Evolutionary conservation across 78 protist species (phyloP).

Genomic region (Thecamonas trahens): DNA sequence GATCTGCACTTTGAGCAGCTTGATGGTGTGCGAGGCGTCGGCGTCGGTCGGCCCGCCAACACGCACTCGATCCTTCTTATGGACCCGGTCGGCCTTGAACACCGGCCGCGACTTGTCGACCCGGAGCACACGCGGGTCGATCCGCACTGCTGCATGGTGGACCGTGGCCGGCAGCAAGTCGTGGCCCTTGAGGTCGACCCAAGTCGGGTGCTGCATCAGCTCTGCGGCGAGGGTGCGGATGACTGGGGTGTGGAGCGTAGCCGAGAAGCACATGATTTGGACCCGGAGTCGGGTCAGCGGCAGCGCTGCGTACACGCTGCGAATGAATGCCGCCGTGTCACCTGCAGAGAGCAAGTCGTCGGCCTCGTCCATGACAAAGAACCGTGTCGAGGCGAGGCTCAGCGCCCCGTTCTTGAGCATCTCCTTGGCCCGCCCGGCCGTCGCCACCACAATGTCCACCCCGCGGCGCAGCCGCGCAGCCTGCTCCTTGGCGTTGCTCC

Average conservation of each 20-base stretch:
- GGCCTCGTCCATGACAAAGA: constrained; percentile 83
- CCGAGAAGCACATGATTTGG: constrained; percentile 64
- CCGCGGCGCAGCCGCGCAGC: neutral
- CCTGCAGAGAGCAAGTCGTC: constrained; percentile 50
- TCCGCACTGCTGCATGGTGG: neutral
- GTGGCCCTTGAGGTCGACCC: constrained; percentile 79
- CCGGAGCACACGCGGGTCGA: neutral
- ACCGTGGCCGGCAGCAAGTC: constrained; percentile 63
- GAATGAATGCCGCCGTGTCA: neutral
- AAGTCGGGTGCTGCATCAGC: constrained; percentile 48
- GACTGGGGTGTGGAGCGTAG: constrained; percentile 70
- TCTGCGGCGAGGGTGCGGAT: constrained; percentile 34
- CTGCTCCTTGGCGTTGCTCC: constrained; percentile 3
- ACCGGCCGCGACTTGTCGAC: neutral
- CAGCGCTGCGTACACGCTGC: neutral
- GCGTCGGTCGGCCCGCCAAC: constrained; percentile 19
- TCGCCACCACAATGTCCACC: constrained; percentile 75
- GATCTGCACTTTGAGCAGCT: constrained; percentile 45
- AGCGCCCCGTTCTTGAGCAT: constrained; percentile 31
- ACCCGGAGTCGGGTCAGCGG: neutral
- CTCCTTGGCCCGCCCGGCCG: constrained; percentile 65
- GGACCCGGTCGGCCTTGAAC: constrained; percentile 53
- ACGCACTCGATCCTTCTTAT: constrained; percentile 17
- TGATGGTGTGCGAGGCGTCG: constrained; percentile 52
- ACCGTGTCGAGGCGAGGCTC: constrained; percentile 21